Conservation (phyloP, 1,284 basidiomycete species). For the Inonotus obliquus region DNA sequence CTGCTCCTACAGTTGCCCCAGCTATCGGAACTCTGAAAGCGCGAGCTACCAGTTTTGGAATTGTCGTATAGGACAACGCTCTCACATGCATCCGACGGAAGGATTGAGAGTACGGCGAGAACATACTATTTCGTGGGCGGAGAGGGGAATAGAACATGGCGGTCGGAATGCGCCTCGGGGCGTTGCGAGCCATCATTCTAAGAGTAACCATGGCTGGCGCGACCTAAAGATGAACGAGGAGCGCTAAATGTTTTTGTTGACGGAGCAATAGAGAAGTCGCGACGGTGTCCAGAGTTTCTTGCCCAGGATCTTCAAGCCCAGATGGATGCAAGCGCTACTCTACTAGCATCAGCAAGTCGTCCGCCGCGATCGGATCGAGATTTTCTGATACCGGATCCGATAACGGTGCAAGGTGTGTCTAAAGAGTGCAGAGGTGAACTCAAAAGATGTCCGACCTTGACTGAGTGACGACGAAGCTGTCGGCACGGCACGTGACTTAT, state of each 20-base stretch:
- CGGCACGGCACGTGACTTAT: neutral
- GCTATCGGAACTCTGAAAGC: conserved; percentile 85
- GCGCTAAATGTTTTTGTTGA: neutral
- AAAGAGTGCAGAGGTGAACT: neutral
- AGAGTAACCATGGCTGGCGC: conserved; percentile 11
- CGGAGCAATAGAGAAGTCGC: neutral
- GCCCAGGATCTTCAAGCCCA: neutral
- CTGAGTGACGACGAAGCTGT: neutral
- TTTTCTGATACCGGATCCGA: neutral
- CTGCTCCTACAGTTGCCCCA: conserved; percentile 81
- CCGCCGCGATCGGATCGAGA: neutral
- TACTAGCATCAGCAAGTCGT: neutral
- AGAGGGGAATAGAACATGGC: conserved; percentile 6
- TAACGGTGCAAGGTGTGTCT: neutral
- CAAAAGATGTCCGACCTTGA: neutral
- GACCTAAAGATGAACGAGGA: neutral
- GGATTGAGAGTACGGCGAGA: conserved; percentile 21
- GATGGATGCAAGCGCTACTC: neutral
- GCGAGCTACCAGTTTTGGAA: conserved; percentile 77
- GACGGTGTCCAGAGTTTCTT: neutral
- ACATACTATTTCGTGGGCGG: conserved; percentile 9
- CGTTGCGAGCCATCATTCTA: conserved; percentile 13
- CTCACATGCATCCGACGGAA: conserved; percentile 68
- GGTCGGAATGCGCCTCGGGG: conserved; percentile 6
- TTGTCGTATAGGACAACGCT: conserved; percentile 77